Evolutionary conservation across 2,329 filamentous ascomycete species (phyloP), one percentile per base, ranked within the genome.

Genomic region (Sclerotinia sclerotiorum): DNA sequence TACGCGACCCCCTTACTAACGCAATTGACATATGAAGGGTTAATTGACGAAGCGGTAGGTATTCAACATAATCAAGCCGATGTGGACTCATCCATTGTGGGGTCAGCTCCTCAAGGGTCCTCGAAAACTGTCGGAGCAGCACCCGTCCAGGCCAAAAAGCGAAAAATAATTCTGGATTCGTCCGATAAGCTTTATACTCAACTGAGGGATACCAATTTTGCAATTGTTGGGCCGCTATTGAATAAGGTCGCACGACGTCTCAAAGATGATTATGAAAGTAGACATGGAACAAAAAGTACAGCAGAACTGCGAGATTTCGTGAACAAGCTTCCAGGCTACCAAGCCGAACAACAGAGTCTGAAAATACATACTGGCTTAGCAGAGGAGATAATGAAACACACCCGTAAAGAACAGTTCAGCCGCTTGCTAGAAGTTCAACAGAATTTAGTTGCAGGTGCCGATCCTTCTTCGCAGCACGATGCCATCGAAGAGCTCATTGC

Each of bases 341-440:
- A 98, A 79, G 90, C 93, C 58, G 95, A 99, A 78, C 93, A 97
- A 76, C 90, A 94, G 73, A 96, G 92, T 75, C 82, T 97, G n/a
- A 93, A 95, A 71, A 87, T 94, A 42, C 95, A 99, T 76, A 97
- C 94, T 1, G 91, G 91, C 10, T 85, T 99, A 56, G 93, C 94
- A 0, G 95, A 98, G 80, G 94, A 97, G 73, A 95, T 99, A 66
- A 94, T 97, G 84, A 95, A 96, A 76, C 88, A 93, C 75, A 99
- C 95, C 0, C 87, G 92, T 63, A 91, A 92, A 24, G 94, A 98
- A 75, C 87, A 91, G 68, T 99, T 99, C 82, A 92, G 90, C 72
- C 90, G 92, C 70, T 83, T 93, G 51, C 84, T 99, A 1, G 95
- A 98, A 80, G 91, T 98, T 5, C 95, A 99, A 77, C 95, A 99